phyloP scores from a whole-genome alignment of 495 filamentous ascomycete genomes.

The Aspergillus bridgeri region DNA sequence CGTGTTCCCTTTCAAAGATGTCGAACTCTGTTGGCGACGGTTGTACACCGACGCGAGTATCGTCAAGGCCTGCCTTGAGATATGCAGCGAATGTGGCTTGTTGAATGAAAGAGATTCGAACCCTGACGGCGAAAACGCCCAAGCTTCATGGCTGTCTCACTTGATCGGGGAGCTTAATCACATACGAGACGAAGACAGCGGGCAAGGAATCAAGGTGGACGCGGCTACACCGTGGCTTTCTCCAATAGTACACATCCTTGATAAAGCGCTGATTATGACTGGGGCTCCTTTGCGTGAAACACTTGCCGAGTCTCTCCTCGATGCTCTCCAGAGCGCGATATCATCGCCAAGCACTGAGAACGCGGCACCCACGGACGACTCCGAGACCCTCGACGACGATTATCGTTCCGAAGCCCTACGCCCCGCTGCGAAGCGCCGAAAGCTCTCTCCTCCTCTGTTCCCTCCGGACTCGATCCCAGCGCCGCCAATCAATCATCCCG shows the following conservation, averaged over 20 bases:
- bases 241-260: slow-evolving; percentile 60
- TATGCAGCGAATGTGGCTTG: slow-evolving; percentile 25
- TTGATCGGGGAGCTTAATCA: slow-evolving; percentile 18
- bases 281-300: slow-evolving; percentile 64
- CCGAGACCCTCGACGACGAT: slow-evolving; percentile 5
- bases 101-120: not conserved
- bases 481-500: slow-evolving; percentile 33
- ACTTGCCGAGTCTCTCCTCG: slow-evolving; percentile 51
- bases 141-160: not conserved
- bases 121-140: not conserved
- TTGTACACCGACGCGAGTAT: slow-evolving; percentile 78
- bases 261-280: slow-evolving; percentile 78
- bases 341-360: not conserved
- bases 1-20: slow-evolving; percentile 70
- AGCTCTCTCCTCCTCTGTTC: slow-evolving; percentile 35
- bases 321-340: slow-evolving; percentile 27
- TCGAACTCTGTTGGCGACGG: slow-evolving; percentile 69
- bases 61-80: slow-evolving; percentile 50
- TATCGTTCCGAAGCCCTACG: slow-evolving; percentile 15
- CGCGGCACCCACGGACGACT: not conserved
- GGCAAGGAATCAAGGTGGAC: slow-evolving; percentile 1
- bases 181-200: not conserved
- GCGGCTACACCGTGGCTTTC: slow-evolving; percentile 29
- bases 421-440: slow-evolving; percentile 30
- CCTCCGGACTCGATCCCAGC: slow-evolving; percentile 33